phyloP scores from a whole-genome alignment of 805 yeast genomes.

The Debaryomyces hansenii region DNA sequence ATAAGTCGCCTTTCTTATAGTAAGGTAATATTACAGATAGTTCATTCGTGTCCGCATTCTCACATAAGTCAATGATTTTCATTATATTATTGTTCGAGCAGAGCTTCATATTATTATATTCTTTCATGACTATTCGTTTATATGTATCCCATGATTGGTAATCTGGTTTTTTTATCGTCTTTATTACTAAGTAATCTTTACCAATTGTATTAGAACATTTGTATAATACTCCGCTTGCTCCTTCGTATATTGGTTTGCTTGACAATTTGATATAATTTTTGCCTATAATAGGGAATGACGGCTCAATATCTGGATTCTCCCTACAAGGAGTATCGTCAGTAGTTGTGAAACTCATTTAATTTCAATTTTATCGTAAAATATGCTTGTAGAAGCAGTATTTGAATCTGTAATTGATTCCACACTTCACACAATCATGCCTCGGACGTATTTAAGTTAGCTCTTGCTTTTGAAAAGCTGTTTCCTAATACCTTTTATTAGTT shows the following conservation, averaged over 20 bases:
- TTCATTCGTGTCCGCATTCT: slow-evolving; percentile 12
- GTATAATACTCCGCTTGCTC: slow-evolving; percentile 40
- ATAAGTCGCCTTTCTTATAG: slow-evolving; percentile 48
- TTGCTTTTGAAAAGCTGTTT: too few relatives aligned
- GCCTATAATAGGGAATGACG: slow-evolving; percentile 13
- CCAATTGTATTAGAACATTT: slow-evolving; percentile 27
- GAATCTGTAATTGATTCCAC: too few relatives aligned
- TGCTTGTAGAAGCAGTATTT: too few relatives aligned
- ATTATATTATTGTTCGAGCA: slow-evolving; percentile 31
- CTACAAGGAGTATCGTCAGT: too few relatives aligned
- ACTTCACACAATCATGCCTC: too few relatives aligned
- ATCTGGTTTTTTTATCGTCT: slow-evolving; percentile 25
- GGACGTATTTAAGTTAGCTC: too few relatives aligned
- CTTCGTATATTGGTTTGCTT: slow-evolving; percentile 38
- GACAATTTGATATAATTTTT: slow-evolving; percentile 23
- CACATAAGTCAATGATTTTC: slow-evolving; percentile 24
- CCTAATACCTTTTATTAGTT: too few relatives aligned
- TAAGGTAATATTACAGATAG: slow-evolving; percentile 42
- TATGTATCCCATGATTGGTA: slow-evolving; percentile 14
- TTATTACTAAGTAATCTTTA: slow-evolving; percentile 26
- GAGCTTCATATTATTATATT: slow-evolving; percentile 25
- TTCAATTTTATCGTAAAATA: too few relatives aligned
- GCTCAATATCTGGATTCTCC: too few relatives aligned
- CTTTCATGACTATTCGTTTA: slow-evolving; percentile 24
- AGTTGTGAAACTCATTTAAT: too few relatives aligned